Evolutionary conservation across 352 stramenopile species (phyloP).

Genomic region (Globisporangium acanthophoron): DNA sequence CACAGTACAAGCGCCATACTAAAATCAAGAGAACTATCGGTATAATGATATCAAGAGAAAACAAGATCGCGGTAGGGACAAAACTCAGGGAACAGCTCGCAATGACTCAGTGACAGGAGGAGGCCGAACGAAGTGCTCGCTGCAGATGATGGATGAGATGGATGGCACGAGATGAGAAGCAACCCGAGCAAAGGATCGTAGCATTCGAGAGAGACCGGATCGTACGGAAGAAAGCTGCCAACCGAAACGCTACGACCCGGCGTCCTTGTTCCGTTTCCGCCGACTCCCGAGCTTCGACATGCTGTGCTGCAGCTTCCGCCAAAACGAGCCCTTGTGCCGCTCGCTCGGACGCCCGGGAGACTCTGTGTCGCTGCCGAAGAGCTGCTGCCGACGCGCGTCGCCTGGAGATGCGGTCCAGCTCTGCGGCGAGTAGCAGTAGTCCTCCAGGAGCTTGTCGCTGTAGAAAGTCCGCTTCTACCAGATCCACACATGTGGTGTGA

Average conservation of each 20-base stretch:
- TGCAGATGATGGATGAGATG: neutral
- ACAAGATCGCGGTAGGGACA: neutral
- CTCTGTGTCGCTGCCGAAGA: constrained; percentile 61
- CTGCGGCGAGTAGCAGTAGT: constrained; percentile 79
- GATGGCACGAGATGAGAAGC: no score
- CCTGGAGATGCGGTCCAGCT: constrained; percentile 80
- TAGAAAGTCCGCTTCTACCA: constrained; percentile 70
- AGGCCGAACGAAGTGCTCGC: neutral
- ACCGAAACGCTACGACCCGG: neutral
- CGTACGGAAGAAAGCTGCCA: no score
- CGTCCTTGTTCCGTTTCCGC: constrained; percentile 36
- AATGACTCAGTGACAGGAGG: neutral
- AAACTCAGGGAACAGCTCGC: neutral
- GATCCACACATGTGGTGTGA: no score
- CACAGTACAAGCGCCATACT: neutral
- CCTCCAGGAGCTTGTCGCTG: constrained; percentile 76
- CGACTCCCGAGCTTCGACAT: constrained; percentile 62
- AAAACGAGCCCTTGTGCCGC: constrained; percentile 44
- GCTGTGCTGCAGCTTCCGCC: constrained; percentile 66
- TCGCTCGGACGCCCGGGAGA: constrained; percentile 33
- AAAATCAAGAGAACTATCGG: neutral
- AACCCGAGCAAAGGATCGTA: neutral
- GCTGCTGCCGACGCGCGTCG: constrained; percentile 54
- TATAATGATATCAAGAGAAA: neutral
- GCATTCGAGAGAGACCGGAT: no score